These are phyloP conservation scores for Macrophomina tecta DNA, from an alignment of 2,329 filamentous ascomycete genomes.

Conservation along the genomic window DNA sequence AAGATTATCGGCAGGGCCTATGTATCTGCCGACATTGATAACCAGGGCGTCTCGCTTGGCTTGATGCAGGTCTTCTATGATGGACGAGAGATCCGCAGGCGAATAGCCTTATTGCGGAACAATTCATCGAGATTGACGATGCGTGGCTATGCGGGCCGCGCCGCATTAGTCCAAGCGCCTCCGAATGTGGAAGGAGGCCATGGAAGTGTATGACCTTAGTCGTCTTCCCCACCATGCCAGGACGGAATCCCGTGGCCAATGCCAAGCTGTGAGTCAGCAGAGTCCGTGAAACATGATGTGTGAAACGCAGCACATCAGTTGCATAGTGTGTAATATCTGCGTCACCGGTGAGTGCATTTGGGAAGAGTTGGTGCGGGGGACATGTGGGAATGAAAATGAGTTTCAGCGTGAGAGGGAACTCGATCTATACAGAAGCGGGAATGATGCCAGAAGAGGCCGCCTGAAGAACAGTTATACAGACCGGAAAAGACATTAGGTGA, in stretches of 20 bases:
- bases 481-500: background rate
- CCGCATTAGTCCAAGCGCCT: background rate
- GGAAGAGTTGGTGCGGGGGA: too few relatives aligned
- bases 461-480: background rate
- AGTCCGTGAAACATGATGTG: too few relatives aligned
- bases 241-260: background rate
- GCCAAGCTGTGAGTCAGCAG: too few relatives aligned
- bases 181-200: background rate
- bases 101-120: background rate
- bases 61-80: background rate
- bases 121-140: background rate
- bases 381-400: background rate
- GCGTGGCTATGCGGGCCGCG: background rate
- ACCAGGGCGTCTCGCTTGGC: background rate
- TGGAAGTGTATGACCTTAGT: background rate
- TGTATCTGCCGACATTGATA: background rate
- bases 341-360: too few relatives aligned
- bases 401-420: background rate
- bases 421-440: background rate
- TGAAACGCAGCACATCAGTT: too few relatives aligned
- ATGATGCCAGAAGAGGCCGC: background rate
- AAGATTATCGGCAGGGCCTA: background rate
- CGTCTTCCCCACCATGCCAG: background rate
- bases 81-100: background rate
- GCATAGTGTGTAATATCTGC: background rate